Conservation (phyloP, 1,284 basidiomycete genomes). For the Ganoderma sp. region DNA sequence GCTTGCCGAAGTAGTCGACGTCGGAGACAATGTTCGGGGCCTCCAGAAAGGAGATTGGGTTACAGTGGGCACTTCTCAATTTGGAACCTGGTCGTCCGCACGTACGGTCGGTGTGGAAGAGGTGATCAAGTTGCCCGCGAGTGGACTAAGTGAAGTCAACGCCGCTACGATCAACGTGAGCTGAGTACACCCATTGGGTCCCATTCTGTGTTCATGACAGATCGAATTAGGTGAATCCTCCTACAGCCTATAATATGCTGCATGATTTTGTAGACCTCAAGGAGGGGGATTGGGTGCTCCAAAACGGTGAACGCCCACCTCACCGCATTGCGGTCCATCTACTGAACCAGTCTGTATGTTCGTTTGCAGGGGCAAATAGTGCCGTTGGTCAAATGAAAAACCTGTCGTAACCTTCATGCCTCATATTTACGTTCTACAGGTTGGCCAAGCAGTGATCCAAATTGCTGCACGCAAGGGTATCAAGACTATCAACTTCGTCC, state of each 20-base stretch:
- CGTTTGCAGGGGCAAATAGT: conserved; percentile 64
- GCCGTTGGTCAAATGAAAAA: conserved; percentile 55
- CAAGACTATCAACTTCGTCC: conserved; percentile 80
- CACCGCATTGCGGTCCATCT: background rate
- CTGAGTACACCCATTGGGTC: background rate
- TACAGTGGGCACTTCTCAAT: conserved; percentile 69
- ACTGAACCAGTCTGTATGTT: background rate
- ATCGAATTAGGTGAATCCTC: conserved; percentile 74
- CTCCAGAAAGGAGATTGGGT: conserved; percentile 75
- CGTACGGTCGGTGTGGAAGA: conserved; percentile 60
- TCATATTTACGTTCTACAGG: conserved; percentile 47
- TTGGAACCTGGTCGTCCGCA: conserved; percentile 79
- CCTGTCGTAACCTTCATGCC: background rate
- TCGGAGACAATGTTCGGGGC: conserved; percentile 57
- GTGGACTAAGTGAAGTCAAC: conserved; percentile 60
- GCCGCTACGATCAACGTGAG: conserved; percentile 77
- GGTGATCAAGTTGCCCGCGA: conserved; percentile 64
- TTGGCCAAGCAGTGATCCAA: conserved; percentile 82
- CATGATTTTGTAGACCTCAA: conserved; percentile 67
- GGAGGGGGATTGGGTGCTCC: conserved; percentile 77
- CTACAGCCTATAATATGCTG: conserved; percentile 85
- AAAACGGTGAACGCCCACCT: conserved; percentile 61
- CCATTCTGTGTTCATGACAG: no score
- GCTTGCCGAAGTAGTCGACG: conserved; percentile 66
- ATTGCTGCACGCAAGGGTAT: conserved; percentile 72